Evolutionary conservation across 257 asterid genomes (phyloP).

Genomic region (Scutellaria barbata): DNA sequence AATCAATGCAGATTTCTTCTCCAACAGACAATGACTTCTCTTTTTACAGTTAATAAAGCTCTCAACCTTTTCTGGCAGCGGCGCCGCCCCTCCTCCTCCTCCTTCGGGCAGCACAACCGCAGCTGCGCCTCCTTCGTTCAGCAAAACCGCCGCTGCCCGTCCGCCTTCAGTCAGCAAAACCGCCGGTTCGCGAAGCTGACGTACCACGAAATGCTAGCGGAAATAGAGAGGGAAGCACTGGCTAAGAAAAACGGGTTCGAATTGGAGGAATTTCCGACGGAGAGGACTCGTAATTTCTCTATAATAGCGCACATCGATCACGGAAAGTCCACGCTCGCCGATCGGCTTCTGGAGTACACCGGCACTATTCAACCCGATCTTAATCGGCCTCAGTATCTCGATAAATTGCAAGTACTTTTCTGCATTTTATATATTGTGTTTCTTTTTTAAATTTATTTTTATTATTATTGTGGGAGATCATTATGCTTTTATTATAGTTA

Average conservation of each 20-base stretch:
- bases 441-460: neutral
- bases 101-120: no score
- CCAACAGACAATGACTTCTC: no score
- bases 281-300: constrained; percentile 66
- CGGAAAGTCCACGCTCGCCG: constrained; percentile 91
- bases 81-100: neutral
- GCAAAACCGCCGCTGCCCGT: no score
- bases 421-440: neutral
- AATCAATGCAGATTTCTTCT: neutral
- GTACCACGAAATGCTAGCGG: constrained; percentile 26
- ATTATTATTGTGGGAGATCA: neutral
- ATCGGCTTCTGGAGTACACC: constrained; percentile 62
- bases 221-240: constrained; percentile 15
- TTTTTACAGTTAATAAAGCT: neutral
- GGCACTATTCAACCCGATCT: constrained; percentile 64
- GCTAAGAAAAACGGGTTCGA: constrained; percentile 26
- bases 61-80: neutral
- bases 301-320: constrained; percentile 89
- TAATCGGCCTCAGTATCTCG: constrained; percentile 80
- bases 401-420: constrained; percentile 71
- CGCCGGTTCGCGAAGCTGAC: constrained; percentile 8
- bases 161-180: neutral
- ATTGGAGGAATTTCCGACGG: constrained; percentile 5
- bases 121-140: no score
- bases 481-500: no score